phyloP scores from a whole-genome alignment of 441 rosid species.

The Gossypium gossypioides region DNA sequence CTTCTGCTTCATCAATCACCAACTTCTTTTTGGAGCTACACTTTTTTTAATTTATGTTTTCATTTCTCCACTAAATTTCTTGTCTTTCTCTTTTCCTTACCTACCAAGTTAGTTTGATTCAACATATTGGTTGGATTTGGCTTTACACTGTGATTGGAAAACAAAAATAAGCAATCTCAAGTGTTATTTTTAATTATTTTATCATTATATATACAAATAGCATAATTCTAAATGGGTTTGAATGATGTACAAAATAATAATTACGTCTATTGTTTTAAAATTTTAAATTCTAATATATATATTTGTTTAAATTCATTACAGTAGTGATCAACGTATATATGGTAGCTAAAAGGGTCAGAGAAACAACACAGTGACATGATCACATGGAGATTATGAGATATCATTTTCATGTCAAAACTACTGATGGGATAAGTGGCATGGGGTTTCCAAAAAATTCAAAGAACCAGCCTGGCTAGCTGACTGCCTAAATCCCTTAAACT shows the following conservation, averaged over 20 bases:
- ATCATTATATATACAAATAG: too few species aligned
- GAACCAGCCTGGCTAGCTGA: constrained; percentile 16
- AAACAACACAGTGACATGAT: background rate
- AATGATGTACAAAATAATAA: too few species aligned
- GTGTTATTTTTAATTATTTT: too few species aligned
- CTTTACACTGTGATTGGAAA: background rate
- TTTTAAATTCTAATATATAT: too few species aligned
- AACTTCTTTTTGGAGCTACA: background rate
- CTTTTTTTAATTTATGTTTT: background rate
- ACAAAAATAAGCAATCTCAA: too few species aligned
- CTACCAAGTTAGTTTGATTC: background rate
- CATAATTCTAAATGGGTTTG: too few species aligned
- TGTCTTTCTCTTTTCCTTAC: background rate
- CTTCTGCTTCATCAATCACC: background rate
- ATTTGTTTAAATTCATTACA: background rate
- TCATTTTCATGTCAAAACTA: constrained; percentile 13
- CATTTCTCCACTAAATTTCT: background rate
- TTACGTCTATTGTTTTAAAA: too few species aligned
- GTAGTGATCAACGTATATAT: background rate
- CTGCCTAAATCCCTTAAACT: constrained; percentile 38
- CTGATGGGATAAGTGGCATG: constrained; percentile 2
- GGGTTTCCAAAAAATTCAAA: constrained; percentile 18
- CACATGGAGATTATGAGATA: background rate
- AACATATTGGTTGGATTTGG: background rate
- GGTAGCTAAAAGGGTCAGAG: background rate